Base-by-base conservation (phyloP, 495 filamentous ascomycete species). In the Sabuloglossum arenarium region DNA sequence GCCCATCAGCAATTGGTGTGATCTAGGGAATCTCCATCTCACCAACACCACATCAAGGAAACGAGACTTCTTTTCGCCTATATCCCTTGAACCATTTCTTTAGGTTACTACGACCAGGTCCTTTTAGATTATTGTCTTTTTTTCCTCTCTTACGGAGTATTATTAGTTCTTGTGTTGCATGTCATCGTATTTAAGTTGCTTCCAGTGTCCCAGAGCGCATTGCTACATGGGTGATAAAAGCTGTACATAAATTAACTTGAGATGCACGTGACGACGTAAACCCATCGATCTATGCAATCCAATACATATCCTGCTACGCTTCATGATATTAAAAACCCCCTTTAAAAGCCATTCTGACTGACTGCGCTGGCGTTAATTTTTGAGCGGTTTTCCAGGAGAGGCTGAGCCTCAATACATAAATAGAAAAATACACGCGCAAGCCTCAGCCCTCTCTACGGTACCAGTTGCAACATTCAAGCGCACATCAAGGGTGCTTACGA, bases 1-100 rank as follows among this genome's bases (percentile, higher is more conserved):
- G 57, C 57, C 57, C 42, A 49, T 59, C 52, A 59, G 55, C 25
- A 51, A 57, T 42, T 59, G 57, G 57, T 59, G 57, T 27, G 57
- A 59, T 9, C 11, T 59, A 6, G 57, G 57, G 16, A 59, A 55
- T 25, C 56, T 58, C 12, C 56, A 23, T 21, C 16, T 49, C 24
- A 30, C 11, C 3, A 57, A 24, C 55, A 30, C 37, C 24, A 58
- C 43, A 11, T 34, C 56, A 12, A 51, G 3, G 2, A 60, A 60
- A 34, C 55, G 56, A 51, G 58, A 60, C 47, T 29, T 57, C 23
- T 59, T 59, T 46, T 37, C 53, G 10, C 23, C 39, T 12, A 28
- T 37, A 37, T 43, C 53, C 0, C 39, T 37, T 11, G 25, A 55
- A 37, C 8, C 53, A 12, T 55, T 55, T 19, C 53, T 55, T 55